Evolutionary conservation across 805 yeast genomes (phyloP).

Genomic region (Metschnikowia cubensis): DNA sequence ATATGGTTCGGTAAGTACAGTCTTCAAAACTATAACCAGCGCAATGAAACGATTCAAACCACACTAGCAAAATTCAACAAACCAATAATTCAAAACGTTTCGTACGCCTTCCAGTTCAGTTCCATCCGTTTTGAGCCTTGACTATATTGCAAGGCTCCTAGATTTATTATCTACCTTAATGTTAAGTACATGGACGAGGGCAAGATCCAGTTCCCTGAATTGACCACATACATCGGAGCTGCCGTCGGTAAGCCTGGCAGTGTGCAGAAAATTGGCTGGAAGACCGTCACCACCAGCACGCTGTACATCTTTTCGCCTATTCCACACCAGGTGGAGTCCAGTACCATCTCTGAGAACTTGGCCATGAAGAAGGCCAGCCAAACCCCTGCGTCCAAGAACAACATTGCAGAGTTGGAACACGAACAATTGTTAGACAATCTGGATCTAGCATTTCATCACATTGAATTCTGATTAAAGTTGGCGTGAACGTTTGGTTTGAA

Average conservation of each 20-base stretch:
- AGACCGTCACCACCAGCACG: constrained; percentile 26
- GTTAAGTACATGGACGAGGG: constrained; percentile 52
- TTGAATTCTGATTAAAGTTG: no score
- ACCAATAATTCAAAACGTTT: no score
- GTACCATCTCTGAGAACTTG: constrained; percentile 51
- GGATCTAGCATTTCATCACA: no score
- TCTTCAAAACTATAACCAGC: no score
- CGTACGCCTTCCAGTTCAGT: no score
- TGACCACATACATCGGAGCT: constrained; percentile 72
- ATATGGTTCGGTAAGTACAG: no score
- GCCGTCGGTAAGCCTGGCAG: constrained; percentile 56
- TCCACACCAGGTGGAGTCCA: constrained; percentile 57
- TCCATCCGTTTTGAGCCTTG: no score
- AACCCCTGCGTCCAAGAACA: constrained; percentile 25
- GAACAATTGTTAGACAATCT: no score
- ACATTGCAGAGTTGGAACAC: constrained; percentile 25
- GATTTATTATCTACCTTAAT: constrained; percentile 75
- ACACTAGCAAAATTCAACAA: no score
- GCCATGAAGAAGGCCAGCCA: constrained; percentile 47
- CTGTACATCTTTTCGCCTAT: constrained; percentile 72
- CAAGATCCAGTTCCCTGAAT: constrained; percentile 49
- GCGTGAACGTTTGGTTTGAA: no score
- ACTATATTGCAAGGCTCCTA: no score
- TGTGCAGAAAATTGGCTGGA: constrained; percentile 39
- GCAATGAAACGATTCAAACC: no score